Evolutionary conservation across 208 protist species (phyloP), one percentile per base, ranked within the genome.

Genomic region (Angomonas deanei): DNA sequence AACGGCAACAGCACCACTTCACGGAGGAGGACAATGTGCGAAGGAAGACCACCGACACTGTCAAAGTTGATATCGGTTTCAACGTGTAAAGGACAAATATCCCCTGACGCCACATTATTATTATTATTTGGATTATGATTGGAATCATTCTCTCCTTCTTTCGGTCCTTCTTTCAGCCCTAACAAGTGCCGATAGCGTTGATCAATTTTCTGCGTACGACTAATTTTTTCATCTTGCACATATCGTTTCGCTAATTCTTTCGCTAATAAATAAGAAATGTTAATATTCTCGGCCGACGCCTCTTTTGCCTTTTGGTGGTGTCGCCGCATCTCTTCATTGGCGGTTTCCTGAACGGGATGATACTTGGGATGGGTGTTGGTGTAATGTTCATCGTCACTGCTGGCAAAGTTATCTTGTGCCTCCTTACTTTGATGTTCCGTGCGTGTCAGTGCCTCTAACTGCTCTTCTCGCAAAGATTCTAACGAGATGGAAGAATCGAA

Each of bases 1-100:
- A 94, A 61, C 27, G 91, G 91, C 31, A 91, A 83, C 30, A 96
- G 70, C 57, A 96, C 84, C 80, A 87, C 88, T 70, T 94, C 84
- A 0, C 80, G 72, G 47, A 96, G 72, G 33, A 77, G 66, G 19
- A 92, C 82, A 48, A 93, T 81, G 68, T 91, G 84, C 48, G 75
- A 72, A 2, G 87, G 74, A 5, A 93, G 68, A 0, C 91, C 91
- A 34, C 86, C 86, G 4, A 96, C 88, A 64, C 79, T 80, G 61
- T 80, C 80, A 70, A 93, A 96, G 26, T 79, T 81, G 23, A 88
- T 68, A 38, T 52, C 58, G 39, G 55, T 58, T 53, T 94, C 78
- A 28, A 94, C 62, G 38, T 71, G 60, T 13, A 94, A 70, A 0
- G 88, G 83, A 2, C 67, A 75, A 32, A 91, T 84, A 59, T 91